These are phyloP conservation scores for Tolypocladium tropicale DNA, from an alignment of 2,329 filamentous ascomycete genomes.

Conservation along the genomic window DNA sequence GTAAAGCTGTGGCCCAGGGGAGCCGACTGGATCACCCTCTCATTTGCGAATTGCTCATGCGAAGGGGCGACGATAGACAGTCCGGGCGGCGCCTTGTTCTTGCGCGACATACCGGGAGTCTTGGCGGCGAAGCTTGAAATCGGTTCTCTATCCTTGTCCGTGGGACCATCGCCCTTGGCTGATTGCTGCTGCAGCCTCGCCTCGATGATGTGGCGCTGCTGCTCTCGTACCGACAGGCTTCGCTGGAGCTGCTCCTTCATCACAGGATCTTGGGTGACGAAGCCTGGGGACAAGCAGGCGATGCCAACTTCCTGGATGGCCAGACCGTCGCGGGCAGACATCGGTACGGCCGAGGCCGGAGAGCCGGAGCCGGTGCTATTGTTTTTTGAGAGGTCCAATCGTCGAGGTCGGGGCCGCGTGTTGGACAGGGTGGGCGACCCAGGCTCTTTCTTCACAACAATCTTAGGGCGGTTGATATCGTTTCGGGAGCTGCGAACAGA, in stretches of 20 bases:
- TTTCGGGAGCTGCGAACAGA: constrained; percentile 4
- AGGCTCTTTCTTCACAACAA: constrained; percentile 94
- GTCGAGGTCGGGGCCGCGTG: constrained; percentile 53
- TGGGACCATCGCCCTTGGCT: constrained; percentile 61
- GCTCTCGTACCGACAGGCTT: constrained; percentile 85
- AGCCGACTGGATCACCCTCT: constrained; percentile 93
- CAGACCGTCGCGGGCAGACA: constrained; percentile 70
- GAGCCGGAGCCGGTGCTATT: constrained; percentile 38
- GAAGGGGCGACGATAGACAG: constrained; percentile 92
- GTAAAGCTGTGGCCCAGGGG: constrained; percentile 94
- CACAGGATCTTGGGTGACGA: constrained; percentile 89
- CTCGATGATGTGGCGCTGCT: constrained; percentile 92
- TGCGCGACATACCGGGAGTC: constrained; percentile 62
- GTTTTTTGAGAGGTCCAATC: constrained; percentile 66
- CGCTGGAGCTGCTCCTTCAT: constrained; percentile 94
- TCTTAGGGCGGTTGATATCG: constrained; percentile 51
- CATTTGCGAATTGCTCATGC: constrained; percentile 82
- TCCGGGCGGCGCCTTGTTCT: constrained; percentile 76
- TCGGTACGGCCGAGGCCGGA: constrained; percentile 55
- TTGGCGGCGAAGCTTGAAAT: constrained; percentile 46
- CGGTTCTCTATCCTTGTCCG: constrained; percentile 43
- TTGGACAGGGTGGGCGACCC: constrained; percentile 71
- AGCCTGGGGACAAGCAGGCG: constrained; percentile 89
- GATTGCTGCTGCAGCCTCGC: constrained; percentile 79
- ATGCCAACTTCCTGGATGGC: constrained; percentile 88